These are phyloP conservation scores for Umbellularia californica DNA, from an alignment of 164 flowering plant genomes.

Conservation along the genomic window DNA sequence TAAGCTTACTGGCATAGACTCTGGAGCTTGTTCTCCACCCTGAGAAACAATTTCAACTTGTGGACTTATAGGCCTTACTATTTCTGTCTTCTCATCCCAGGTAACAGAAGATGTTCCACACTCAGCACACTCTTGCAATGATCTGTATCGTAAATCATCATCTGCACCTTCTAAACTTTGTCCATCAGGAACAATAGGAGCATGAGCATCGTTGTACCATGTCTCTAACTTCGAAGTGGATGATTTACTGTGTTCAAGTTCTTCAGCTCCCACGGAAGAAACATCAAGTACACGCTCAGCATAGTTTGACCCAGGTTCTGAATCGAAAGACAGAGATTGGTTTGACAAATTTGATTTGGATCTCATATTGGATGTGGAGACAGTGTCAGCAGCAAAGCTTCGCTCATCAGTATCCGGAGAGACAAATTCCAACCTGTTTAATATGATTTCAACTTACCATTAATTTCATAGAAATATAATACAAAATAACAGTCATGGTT, in stretches of 20 bases:
- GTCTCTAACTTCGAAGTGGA: slow-evolving; percentile 25
- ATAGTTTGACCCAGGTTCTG: slow-evolving; percentile 23
- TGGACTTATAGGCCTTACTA: slow-evolving; percentile 36
- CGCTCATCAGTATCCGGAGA: slow-evolving; percentile 33
- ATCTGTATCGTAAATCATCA: slow-evolving; percentile 17
- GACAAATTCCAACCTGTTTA: slow-evolving; percentile 46
- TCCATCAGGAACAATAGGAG: slow-evolving; percentile 27
- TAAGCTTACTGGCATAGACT: slow-evolving; percentile 18
- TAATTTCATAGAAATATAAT: neutral
- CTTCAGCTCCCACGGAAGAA: slow-evolving; percentile 32
- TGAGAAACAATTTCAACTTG: slow-evolving; percentile 6
- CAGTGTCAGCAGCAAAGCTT: slow-evolving; percentile 39
- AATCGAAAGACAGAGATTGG: slow-evolving; percentile 20
- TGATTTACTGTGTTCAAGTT: slow-evolving; percentile 27
- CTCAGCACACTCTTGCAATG: slow-evolving; percentile 28
- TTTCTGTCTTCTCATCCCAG: slow-evolving; percentile 81
- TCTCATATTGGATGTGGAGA: slow-evolving; percentile 35
- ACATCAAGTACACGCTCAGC: slow-evolving; percentile 39
- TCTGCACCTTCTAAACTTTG: slow-evolving; percentile 15
- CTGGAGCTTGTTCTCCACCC: slow-evolving; percentile 21
- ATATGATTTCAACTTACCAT: slow-evolving; percentile 9
- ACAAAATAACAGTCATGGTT: neutral
- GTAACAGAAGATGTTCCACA: slow-evolving; percentile 47
- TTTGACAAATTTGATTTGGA: slow-evolving; percentile 40
- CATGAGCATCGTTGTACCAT: slow-evolving; percentile 21